Evolutionary conservation across 805 yeast genomes (phyloP), one percentile per base, ranked within the genome.

Genomic region (Hemisphaericaspora nanyangensis): DNA sequence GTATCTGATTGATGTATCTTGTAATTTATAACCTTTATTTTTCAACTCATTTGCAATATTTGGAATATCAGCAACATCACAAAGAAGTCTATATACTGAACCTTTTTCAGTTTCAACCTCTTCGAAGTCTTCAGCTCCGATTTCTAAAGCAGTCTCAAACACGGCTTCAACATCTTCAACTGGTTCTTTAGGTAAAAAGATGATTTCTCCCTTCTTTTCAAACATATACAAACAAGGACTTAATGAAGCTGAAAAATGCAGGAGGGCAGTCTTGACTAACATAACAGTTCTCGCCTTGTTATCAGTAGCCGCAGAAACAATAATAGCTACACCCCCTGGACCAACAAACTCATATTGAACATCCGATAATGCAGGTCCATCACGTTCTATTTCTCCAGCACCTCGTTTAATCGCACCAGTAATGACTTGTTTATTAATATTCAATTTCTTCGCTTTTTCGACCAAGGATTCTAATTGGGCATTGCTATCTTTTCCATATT

Each of bases 391-490:
- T 35, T 78, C 80, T 1, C 95, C 96, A 1, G 81, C 70, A 13
- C 91, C 96, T 58, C 96, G 76, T 52, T 82, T 83, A 40, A 91
- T 73, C 3, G 98, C 97, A 54, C 76, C 80, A 32, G 91, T 97
- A 48, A 93, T 80, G 39, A 88, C 88, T 54, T 78, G 82, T 59
- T 89, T 91, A 12, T 91, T 75, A 17, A 91, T 83, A 48, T 85
- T 87, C 56, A 77, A 67, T 55, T 81, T 78, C 44, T 74, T 74
- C 2, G 98, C 98, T 40, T 76, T 73, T 34, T 89, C 96, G 13
- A 91, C 68, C 19, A 87, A 79, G 16, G 89, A 78, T 0, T 76
- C 79, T 31, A 90, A 67, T 79, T 89, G 59, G 52, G 71, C 42
- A 60, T 60, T 38, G 76, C 80, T 66, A 43, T 91, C 96, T 2